Percentiles rank a stretch among this genome's conserved stretches.
phyloP scores from a whole-genome alignment of 2,329 filamentous ascomycete genomes.

The Pyrenophora graminea region DNA sequence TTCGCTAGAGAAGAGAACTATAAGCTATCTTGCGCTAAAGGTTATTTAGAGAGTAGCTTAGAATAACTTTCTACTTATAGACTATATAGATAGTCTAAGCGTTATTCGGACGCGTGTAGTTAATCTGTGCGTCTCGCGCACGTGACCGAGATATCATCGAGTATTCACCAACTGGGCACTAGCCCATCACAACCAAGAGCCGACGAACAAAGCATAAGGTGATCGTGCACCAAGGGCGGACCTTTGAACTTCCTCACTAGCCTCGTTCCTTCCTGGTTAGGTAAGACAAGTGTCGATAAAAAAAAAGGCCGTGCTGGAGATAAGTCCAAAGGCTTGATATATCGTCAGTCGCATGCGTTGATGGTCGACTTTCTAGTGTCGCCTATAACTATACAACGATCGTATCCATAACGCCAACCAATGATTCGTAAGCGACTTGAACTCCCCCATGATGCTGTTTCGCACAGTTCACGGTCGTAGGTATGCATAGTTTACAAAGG shows the following conservation, averaged over 20 bases:
- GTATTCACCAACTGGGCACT: too few species aligned
- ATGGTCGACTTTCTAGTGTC: constrained; percentile 8
- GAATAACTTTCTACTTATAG: too few species aligned
- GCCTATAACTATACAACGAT: constrained; percentile 19
- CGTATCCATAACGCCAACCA: constrained; percentile 23
- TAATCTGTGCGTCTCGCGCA: too few species aligned
- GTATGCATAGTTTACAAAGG: constrained; percentile 37
- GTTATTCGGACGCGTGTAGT: too few species aligned
- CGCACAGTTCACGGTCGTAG: constrained; percentile 12
- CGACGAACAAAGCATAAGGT: neutral
- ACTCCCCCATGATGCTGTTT: constrained; percentile 26
- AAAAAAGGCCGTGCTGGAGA: neutral
- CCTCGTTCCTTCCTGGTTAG: neutral
- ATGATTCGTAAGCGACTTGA: constrained; percentile 22
- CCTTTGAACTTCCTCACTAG: neutral
- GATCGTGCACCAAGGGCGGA: constrained; percentile 2
- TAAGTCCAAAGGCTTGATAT: neutral
- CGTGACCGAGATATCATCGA: too few species aligned
- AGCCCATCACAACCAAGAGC: too few species aligned
- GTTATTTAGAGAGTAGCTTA: too few species aligned
- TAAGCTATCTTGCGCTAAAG: too few species aligned
- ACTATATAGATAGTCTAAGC: too few species aligned
- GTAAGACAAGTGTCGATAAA: neutral
- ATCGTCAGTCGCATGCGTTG: neutral
- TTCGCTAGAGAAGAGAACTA: too few species aligned